Percentiles rank a stretch among this genome's conserved stretches.
Evolutionary conservation across 1,139 yeast species (phyloP).

Genomic region (Suhomyces chickasaworum): DNA sequence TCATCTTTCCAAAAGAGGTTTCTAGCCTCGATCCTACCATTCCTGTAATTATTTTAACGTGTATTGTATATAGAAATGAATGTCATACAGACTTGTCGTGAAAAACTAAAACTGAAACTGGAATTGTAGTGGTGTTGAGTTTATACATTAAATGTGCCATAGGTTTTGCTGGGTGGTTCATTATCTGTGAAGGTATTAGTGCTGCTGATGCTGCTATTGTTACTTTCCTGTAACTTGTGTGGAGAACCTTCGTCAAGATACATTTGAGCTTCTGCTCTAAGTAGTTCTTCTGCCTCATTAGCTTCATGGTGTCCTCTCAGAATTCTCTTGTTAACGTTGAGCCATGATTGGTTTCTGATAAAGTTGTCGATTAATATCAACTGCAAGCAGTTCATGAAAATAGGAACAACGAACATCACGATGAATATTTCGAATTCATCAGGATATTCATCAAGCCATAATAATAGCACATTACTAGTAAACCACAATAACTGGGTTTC

Average conservation of each 20-base stretch:
- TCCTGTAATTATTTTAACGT: slow-evolving; percentile 2
- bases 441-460: slow-evolving; percentile 82
- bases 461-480: slow-evolving; percentile 50
- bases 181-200: slow-evolving; percentile 4
- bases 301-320: slow-evolving; percentile 17
- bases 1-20: neutral
- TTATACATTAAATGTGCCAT: slow-evolving; percentile 9
- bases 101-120: neutral
- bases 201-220: neutral
- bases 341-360: slow-evolving; percentile 56
- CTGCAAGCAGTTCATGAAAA: slow-evolving; percentile 82
- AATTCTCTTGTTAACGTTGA: slow-evolving; percentile 25
- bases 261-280: slow-evolving; percentile 12
- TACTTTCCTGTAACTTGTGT: neutral
- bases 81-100: slow-evolving; percentile 5
- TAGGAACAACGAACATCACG: slow-evolving; percentile 81
- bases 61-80: slow-evolving; percentile 8
- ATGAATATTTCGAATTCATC: slow-evolving; percentile 76
- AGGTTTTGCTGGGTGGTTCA: slow-evolving; percentile 5
- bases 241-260: slow-evolving; percentile 11
- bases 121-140: too few relatives aligned
- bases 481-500: slow-evolving; percentile 46
- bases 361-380: slow-evolving; percentile 85
- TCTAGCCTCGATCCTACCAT: neutral
- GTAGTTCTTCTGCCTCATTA: slow-evolving; percentile 20